Evolutionary conservation across 2,329 filamentous ascomycete genomes (phyloP).

Genomic region (Cladosporium sp.): DNA sequence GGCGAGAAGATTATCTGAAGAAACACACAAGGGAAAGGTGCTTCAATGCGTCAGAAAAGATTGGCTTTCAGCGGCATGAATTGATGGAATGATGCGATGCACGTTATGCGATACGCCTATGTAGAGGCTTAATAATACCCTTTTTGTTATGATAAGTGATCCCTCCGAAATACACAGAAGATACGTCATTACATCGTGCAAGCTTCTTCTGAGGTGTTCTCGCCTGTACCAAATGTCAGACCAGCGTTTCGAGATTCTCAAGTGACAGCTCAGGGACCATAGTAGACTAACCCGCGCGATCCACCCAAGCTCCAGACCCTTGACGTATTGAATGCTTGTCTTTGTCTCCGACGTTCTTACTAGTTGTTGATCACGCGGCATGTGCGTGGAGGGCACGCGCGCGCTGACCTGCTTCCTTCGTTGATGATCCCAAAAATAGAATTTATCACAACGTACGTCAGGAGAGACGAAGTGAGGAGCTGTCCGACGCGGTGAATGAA

Average conservation of each 20-base stretch:
- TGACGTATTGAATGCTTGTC: not conserved
- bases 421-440: not conserved
- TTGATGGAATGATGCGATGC: constrained; percentile 3
- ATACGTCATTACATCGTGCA: not conserved
- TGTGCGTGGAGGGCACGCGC: not conserved
- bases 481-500: not conserved
- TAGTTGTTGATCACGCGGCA: constrained; percentile 3
- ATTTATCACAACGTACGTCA: not conserved
- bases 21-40: not conserved
- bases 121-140: constrained; percentile 2
- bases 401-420: not conserved
- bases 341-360: not conserved
- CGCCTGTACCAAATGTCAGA: not conserved
- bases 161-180: too few relatives aligned
- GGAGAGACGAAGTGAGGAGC: not conserved
- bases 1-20: constrained; percentile 4
- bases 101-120: not conserved
- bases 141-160: not conserved
- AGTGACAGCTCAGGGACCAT: constrained; percentile 8
- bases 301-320: constrained; percentile 9
- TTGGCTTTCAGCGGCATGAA: not conserved
- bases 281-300: not conserved
- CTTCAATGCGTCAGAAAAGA: not conserved
- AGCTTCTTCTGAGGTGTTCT: not conserved
- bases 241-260: not conserved